Evolutionary conservation across 2,329 filamentous ascomycete species (phyloP), one percentile per base, ranked within the genome.

Genomic region (Verticillium isaacii): DNA sequence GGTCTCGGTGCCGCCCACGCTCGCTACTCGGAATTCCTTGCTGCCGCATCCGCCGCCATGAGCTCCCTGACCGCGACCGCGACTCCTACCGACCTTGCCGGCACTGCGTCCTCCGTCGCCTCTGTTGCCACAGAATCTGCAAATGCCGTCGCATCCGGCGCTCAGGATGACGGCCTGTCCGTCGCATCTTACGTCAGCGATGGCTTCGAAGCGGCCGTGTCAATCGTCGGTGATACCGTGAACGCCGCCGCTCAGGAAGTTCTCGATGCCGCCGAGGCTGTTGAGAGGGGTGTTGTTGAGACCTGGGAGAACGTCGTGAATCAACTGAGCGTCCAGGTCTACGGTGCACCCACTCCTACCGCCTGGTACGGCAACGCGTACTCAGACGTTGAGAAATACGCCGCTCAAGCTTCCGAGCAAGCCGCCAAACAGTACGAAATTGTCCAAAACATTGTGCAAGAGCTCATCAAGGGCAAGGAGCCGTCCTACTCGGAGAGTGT

Each of bases 401-500:
- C 84, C 23, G 82, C 84, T 12, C 85, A 88, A 54, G 89, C 85
- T 5, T 87, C 87, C 1, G 82, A 82, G 23, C 82, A 82, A 50
- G 85, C 85, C 0, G 78, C 80, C 6, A 80, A 83, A 57, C 89
- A 92, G 68, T 93, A 91, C 67, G 83, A 84, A 5, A 86, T 86
- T 32, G 83, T 96, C 5, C 87, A 88, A 71, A 85, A 84, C 14
- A 82, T 95, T 2, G 82, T 96, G 15, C 90, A 89, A 1, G 92
- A 96, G 73, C 79, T 96, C 1, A 80, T 96, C 15, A 77, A 83
- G 50, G 92, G 90, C 60, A 92, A 89, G 72, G 92, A 96, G 71
- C 88, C 91, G 0, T 86, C 88, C 15, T 96, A 92, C 69, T 93
- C 89, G 0, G 90, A 96, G 70, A 93, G 90, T 63, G 89, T 94